Evolutionary conservation across 306 rosid species (phyloP).

Genomic region (Pyrus pyrifolia): DNA sequence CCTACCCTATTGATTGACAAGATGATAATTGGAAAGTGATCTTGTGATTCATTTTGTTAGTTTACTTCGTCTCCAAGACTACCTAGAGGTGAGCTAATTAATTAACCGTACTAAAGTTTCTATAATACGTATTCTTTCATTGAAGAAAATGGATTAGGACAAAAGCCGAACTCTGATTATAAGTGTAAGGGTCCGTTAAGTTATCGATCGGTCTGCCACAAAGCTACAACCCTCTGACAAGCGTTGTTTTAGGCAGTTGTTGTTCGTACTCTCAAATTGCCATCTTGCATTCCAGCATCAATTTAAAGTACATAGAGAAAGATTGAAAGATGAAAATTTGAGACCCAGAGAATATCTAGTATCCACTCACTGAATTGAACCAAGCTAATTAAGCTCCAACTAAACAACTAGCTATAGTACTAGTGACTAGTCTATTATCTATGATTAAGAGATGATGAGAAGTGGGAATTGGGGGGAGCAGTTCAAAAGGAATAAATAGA

Average conservation of each 20-base stretch:
- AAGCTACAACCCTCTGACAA: not conserved
- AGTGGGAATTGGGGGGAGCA: constrained; percentile 30
- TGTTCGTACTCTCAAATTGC: not conserved
- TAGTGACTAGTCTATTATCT: not conserved
- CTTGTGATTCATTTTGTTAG: not conserved
- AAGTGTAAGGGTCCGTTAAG: not conserved
- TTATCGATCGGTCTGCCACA: no score
- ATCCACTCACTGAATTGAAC: not conserved
- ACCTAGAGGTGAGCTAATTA: not conserved
- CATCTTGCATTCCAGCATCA: not conserved
- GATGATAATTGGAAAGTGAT: not conserved
- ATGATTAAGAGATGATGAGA: not conserved
- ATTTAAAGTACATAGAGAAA: not conserved
- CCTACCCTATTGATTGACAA: not conserved
- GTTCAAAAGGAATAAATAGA: constrained; percentile 53
- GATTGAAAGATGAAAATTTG: not conserved
- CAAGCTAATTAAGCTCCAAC: not conserved
- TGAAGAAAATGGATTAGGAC: not conserved
- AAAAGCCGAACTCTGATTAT: not conserved
- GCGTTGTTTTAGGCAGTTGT: not conserved
- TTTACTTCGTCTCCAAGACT: not conserved
- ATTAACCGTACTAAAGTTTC: no score
- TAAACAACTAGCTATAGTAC: constrained; percentile 11
- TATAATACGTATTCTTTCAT: not conserved
- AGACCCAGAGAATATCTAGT: not conserved